Percentiles rank a stretch among this genome's conserved stretches.
These are phyloP conservation scores for Entophlyctis luteolus DNA, from an alignment of 192 early-diverging fungal species.

Conservation along the genomic window DNA sequence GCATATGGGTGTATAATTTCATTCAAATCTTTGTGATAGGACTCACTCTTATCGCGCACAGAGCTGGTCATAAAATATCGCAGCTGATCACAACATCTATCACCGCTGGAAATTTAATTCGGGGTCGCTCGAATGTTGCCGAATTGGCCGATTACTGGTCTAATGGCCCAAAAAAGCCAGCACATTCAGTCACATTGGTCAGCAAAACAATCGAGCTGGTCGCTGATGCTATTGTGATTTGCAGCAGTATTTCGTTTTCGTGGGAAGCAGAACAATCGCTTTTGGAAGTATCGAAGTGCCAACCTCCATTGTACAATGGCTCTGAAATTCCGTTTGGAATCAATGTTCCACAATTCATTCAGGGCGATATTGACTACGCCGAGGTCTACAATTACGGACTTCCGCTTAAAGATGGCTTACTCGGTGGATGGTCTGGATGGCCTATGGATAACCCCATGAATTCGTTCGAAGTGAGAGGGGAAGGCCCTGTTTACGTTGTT, in stretches of 20 bases:
- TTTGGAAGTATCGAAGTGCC: background rate
- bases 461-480: conserved; percentile 12
- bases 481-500: conserved; percentile 17
- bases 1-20: conserved; percentile 20
- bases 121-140: background rate
- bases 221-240: background rate
- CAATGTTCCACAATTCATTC: conserved; percentile 1
- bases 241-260: conserved; percentile 11
- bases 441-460: conserved; percentile 11
- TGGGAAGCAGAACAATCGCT: conserved; percentile 8
- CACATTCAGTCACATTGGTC: background rate
- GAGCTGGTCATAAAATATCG: background rate
- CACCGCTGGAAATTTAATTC: conserved; percentile 5
- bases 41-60: background rate
- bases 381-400: conserved; percentile 21
- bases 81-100: background rate
- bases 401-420: conserved; percentile 4
- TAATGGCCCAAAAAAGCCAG: background rate
- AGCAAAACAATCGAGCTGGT: background rate
- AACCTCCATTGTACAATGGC: conserved; percentile 1
- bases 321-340: conserved; percentile 8
- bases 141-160: conserved; percentile 14
- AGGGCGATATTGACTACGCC: conserved; percentile 19
- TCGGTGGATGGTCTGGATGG: conserved; percentile 21
- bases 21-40: conserved; percentile 14